Base-by-base conservation (phyloP, 305 asterid species). In the Andrographis paniculata region DNA sequence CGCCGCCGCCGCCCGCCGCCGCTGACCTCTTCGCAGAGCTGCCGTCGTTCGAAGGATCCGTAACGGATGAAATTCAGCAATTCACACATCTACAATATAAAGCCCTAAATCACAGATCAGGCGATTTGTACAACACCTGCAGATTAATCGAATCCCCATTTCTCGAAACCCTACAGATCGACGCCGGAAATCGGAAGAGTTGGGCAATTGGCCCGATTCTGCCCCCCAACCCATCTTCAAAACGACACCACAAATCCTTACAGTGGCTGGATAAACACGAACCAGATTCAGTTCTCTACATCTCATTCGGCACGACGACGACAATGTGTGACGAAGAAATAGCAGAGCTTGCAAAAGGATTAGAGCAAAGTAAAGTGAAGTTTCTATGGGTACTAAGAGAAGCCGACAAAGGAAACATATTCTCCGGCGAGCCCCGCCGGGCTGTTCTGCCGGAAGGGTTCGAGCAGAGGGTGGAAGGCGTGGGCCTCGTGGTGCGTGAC, bases 171-270 rank as follows among this genome's bases (percentile, higher is more conserved):
- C 17, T 72, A 1, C 78, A 44, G 31, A 55, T 6, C 14, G 62
- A 50, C 0, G 1, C 41, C 7, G 63, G 27, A 5, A 42, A 50
- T 9, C 47, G 48, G 28, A 56, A 60, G 58, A 7, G 14, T 0
- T 72, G 75, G 73, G 80, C 78, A 7, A 17, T 73, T 4, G 80
- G 84, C 3, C 84, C 80, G 2, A 50, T 67, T 0, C 53, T 67
- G 1, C 64, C 69, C 8, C n/a, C 53, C 10, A 17, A 19, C 9
- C 14, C 39, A 14, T 6, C 48, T 1, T 14, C 62, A 2, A 15
- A 23, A 46, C n/a, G 2, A 14, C 7, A 3, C 3, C 7, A 33
- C 38, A 33, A 1, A 10, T 71, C 68, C 50, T 45, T 71, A 3
- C 20, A 57, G 9, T 71, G 78, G 72, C 78, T 67, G 4, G 72